Percentiles rank a stretch among this genome's conserved stretches.
Evolutionary conservation across 805 yeast genomes (phyloP).

Genomic region (Blastobotrys mokoenaii): DNA sequence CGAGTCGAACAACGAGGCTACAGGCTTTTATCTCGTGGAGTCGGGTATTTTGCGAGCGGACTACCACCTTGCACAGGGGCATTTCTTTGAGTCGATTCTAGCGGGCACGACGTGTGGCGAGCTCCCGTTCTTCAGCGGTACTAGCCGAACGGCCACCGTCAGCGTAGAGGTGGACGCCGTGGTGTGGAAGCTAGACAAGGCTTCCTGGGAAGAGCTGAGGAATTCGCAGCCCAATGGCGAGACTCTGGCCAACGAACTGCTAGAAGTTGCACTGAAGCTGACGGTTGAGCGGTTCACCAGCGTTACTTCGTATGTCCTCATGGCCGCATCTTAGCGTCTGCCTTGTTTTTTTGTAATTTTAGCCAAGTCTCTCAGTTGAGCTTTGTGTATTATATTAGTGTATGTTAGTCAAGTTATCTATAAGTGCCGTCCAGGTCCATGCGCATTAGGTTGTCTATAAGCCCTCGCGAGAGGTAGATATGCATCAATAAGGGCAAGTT

Average conservation of each 20-base stretch:
- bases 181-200: constrained; percentile 57
- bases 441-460: no score
- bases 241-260: constrained; percentile 54
- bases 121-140: constrained; percentile 30
- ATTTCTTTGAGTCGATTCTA: constrained; percentile 42
- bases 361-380: no score
- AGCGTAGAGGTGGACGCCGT: constrained; percentile 53
- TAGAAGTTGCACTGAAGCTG: constrained; percentile 51
- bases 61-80: constrained; percentile 41
- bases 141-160: constrained; percentile 39
- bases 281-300: constrained; percentile 66
- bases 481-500: constrained; percentile 7
- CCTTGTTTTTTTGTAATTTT: background rate
- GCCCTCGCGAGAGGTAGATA: background rate
- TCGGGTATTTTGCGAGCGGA: constrained; percentile 46
- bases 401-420: background rate
- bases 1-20: constrained; percentile 37
- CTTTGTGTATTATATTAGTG: background rate
- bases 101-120: constrained; percentile 77
- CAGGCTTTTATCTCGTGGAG: constrained; percentile 55
- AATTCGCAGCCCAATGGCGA: constrained; percentile 33
- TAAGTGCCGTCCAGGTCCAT: no score
- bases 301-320: constrained; percentile 65
- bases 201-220: constrained; percentile 38
- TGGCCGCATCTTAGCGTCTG: constrained; percentile 30